Evolutionary conservation across 805 yeast genomes (phyloP).

Genomic region (Yarrowia deformans): DNA sequence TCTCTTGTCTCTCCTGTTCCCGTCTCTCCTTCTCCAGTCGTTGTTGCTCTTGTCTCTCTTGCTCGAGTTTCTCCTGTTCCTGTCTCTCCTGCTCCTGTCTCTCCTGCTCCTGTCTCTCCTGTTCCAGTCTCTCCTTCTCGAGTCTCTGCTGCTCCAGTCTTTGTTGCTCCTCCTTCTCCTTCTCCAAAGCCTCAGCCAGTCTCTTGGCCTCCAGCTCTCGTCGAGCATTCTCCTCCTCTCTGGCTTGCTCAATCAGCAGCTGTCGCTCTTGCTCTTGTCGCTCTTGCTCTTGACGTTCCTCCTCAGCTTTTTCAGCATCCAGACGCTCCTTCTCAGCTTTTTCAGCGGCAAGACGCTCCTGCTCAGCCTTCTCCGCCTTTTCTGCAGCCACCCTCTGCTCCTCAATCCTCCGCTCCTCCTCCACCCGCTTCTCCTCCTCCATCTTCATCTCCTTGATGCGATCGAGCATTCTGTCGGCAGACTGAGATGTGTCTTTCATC

Average conservation of each 20-base stretch:
- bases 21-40: background rate
- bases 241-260: background rate
- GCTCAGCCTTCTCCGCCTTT: background rate
- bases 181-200: constrained; percentile 2
- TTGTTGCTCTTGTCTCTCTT: background rate
- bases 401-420: background rate
- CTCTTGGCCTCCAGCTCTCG: constrained; percentile 12
- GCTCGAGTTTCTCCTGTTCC: background rate
- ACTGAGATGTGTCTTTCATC: constrained; percentile 10
- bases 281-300: background rate
- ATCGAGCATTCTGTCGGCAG: constrained; percentile 4
- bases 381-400: background rate
- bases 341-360: background rate
- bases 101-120: background rate
- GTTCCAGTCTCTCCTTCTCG: background rate
- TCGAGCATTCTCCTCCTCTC: constrained; percentile 16
- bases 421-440: constrained; percentile 3
- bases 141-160: background rate
- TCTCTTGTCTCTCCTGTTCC: background rate
- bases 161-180: background rate
- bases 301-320: background rate
- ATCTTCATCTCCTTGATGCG: constrained; percentile 28
- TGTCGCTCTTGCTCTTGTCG: background rate
- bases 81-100: background rate
- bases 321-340: background rate